Base-by-base conservation (phyloP, 1,139 yeast species). In the Kurtzmaniella quercitrusa region DNA sequence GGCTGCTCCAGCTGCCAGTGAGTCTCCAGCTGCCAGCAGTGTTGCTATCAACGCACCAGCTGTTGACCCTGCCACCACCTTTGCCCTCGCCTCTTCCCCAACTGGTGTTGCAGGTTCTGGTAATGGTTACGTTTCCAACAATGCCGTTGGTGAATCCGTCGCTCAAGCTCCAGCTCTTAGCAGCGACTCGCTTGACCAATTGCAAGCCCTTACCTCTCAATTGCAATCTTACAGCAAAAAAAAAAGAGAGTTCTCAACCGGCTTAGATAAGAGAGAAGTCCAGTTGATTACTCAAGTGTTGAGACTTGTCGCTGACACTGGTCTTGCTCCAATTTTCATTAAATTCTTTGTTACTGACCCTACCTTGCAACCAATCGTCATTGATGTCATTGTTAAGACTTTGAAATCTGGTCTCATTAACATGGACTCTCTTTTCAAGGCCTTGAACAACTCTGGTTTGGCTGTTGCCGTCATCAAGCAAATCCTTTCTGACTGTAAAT, bases 231-330 rank as follows among this genome's bases (percentile, higher is more conserved):
- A 27, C 41, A 39, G 36, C 36, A 29, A 40, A 31, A 42, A 44
- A 15, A 67, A 67, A 52, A 66, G 75, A 54, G 70, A 65, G 41
- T 62, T 57, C 29, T 50, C 61, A 33, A 58, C 59, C 37, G 61
- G 53, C 23, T 53, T 69, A 29, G 51, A 58, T 36, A 55, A 59
- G 45, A 63, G 66, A 54, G 68, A 69, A 46, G 63, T 65, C 49
- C 56, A 60, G 46, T 63, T 72, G 49, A 76, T 71, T 39, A 72
- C 77, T 44, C 62, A 66, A 45, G 71, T 71, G 12, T 70, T 72
- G 51, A 50, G 66, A 14, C 68, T 72, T 39, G 58, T 72, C 41
- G 62, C 70, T 47, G 63, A 68, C 48, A 62, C 76, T 39, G 58
- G 67, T 39, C 58, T 69, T 47, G 70, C 75, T 12, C 74, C 75